Conservation (phyloP, 2,329 filamentous ascomycete genomes). For the Colletotrichum karsti region DNA sequence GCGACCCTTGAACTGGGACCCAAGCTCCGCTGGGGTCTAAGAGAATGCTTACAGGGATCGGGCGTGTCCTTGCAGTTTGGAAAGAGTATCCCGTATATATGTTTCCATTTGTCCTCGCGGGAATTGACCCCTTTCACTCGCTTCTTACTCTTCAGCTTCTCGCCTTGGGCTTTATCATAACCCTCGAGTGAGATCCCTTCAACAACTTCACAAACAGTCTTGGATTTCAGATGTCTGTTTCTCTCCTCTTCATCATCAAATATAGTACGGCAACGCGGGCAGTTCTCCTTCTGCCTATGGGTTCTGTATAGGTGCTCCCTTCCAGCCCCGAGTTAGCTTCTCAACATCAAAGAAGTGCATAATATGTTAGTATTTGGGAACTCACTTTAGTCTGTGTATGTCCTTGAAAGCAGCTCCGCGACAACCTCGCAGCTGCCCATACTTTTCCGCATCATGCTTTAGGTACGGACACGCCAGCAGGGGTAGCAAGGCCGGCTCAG, state of each 20-base stretch:
- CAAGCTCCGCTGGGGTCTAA: background rate
- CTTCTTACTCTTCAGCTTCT: background rate
- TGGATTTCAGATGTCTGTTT: background rate
- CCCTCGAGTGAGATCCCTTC: background rate
- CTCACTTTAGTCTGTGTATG: background rate
- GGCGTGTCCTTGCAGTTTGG: background rate
- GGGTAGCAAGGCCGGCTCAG: background rate
- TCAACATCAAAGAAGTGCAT: background rate
- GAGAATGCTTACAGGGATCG: background rate
- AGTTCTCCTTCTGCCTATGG: background rate
- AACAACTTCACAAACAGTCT: background rate
- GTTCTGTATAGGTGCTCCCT: background rate
- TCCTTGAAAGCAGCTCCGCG: background rate
- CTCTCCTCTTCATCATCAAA: background rate
- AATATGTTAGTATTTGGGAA: rapidly evolving
- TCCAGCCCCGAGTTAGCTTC: background rate
- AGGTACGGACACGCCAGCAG: background rate
- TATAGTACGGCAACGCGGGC: background rate
- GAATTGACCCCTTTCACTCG: background rate
- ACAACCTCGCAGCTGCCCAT: background rate
- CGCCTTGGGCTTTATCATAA: background rate
- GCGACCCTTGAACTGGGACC: no score
- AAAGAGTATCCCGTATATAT: background rate
- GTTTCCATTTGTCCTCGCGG: background rate
- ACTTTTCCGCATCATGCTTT: background rate